Base-by-base conservation (phyloP, 805 yeast genomes). In the Cyberlindnera meyerae region DNA sequence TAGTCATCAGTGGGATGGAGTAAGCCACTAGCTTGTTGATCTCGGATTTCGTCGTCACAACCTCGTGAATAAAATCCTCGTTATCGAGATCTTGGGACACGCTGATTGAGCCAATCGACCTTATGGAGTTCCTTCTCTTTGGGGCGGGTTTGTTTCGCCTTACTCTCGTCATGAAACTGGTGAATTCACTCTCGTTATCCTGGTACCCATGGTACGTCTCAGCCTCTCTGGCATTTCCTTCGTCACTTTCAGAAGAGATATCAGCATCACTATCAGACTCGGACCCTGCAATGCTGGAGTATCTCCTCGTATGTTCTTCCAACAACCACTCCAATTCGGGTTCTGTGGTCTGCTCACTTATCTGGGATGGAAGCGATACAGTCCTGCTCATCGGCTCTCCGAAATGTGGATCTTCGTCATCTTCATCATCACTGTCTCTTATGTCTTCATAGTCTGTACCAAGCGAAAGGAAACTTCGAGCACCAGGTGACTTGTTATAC, bases 1-100 rank as follows among this genome's bases (percentile, higher is more conserved):
- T 77, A 21, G 75, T 48, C 2, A 75, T 70, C 40, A 78, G 58
- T 0, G 86, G 86, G 9, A 76, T 52, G 0, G 86, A 67, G 9
- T 73, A 67, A 5, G 63, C 56, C 6, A 61, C 45, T 33, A 68
- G 40, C 16, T 60, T 56, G 33, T 47, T 55, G 5, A 61, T 44
- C 44, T 68, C 73, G 3, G 66, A 54, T 17, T 48, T 42, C n/a
- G 42, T 42, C 3, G 70, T 65, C 0, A 65, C 66, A 11, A 39
- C 41, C 33, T 63, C 66, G 34, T 55, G 51, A 2, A 45, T 53
- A 38, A 61, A 58, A 36, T 55, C 60, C 15, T 49, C 51, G 9
- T 20, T 20, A 24, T 43, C 51, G 6, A 42, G 34, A 11, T 33
- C 28, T 24, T 53, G 56, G 37, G 18, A 18, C 2, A 49, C n/a